phyloP scores from a whole-genome alignment of 78 protist species.

The Anaeramoeba flamelloides region DNA sequence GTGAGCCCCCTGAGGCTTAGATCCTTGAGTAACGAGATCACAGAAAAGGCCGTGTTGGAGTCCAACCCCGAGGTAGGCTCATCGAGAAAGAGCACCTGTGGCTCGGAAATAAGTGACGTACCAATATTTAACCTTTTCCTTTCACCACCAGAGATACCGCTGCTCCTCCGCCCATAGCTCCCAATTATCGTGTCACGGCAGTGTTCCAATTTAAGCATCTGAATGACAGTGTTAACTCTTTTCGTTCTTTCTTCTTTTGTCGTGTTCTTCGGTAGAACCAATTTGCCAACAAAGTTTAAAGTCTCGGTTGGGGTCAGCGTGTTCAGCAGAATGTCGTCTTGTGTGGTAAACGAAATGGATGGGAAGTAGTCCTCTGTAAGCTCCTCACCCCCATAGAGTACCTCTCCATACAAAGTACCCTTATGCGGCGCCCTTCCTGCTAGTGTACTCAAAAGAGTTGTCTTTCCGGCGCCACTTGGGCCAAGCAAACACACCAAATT shows the following conservation, averaged over 20 bases:
- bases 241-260: neutral
- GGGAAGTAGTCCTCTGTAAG: too few relatives aligned
- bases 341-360: too few relatives aligned
- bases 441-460: constrained; percentile 53
- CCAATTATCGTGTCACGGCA: constrained; percentile 15
- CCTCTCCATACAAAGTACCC: too few relatives aligned
- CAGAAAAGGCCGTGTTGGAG: neutral
- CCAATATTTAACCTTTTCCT: constrained; percentile 9
- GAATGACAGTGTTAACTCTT: neutral
- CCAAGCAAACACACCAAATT: constrained; percentile 26
- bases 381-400: too few relatives aligned
- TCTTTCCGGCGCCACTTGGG: constrained; percentile 67
- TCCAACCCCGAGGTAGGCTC: constrained; percentile 21
- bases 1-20: neutral
- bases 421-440: too few relatives aligned
- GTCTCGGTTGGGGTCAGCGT: constrained; percentile 2
- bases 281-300: neutral
- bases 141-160: constrained; percentile 29
- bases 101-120: neutral
- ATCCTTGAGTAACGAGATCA: neutral
- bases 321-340: neutral
- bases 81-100: constrained; percentile 1
- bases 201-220: neutral
- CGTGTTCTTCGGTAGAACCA: neutral
- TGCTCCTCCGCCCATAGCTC: too few relatives aligned